Conservation (phyloP, 805 yeast species). For the Helenozyma baotianmanensis region DNA sequence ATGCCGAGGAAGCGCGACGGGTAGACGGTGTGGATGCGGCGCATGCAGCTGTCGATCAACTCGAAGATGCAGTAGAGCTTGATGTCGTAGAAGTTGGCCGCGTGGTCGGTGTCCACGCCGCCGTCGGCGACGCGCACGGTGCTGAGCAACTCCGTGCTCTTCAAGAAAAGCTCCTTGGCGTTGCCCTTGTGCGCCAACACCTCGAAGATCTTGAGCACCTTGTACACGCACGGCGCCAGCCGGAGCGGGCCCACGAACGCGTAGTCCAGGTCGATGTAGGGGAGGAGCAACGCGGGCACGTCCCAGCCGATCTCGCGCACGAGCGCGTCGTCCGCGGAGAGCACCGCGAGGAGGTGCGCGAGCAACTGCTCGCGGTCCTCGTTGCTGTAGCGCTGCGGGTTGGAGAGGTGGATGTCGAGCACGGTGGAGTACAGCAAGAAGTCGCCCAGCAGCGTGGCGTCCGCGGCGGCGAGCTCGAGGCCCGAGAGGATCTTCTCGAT, state of each 20-base stretch:
- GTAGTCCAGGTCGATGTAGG: slow-evolving; percentile 43
- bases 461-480: slow-evolving; percentile 28
- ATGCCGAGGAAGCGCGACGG: slow-evolving; percentile 79
- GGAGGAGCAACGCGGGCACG: slow-evolving; percentile 63
- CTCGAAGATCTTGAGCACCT: slow-evolving; percentile 50
- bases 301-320: slow-evolving; percentile 85
- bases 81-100: slow-evolving; percentile 41
- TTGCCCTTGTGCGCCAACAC: slow-evolving; percentile 66
- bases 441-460: slow-evolving; percentile 48
- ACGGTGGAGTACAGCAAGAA: slow-evolving; percentile 69
- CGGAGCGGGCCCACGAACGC: slow-evolving; percentile 26
- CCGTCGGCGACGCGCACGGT: slow-evolving; percentile 25
- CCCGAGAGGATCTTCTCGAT: slow-evolving; percentile 24
- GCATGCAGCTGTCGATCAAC: slow-evolving; percentile 53
- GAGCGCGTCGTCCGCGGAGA: slow-evolving; percentile 44
- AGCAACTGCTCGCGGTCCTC: slow-evolving; percentile 52
- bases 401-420: slow-evolving; percentile 54
- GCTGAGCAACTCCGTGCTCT: slow-evolving; percentile 60
- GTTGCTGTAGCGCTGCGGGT: slow-evolving; percentile 41
- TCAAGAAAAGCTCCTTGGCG: slow-evolving; percentile 73
- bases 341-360: slow-evolving; percentile 37
- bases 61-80: slow-evolving; percentile 67
- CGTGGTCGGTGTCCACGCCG: slow-evolving; percentile 4
- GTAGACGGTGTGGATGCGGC: slow-evolving; percentile 59
- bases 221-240: slow-evolving; percentile 34